Conservation (phyloP, 169 alveolate species). For the Plasmodium adleri region DNA sequence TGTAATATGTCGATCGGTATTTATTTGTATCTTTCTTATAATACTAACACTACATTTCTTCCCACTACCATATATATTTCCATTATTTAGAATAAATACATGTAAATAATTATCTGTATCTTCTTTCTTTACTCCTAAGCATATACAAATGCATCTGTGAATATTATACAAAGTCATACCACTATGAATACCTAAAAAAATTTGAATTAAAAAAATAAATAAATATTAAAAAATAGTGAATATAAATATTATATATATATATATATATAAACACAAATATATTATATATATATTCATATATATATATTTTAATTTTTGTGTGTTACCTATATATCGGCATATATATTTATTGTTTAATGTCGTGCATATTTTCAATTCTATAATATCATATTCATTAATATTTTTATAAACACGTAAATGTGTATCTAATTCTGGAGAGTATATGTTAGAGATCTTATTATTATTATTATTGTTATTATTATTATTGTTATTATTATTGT, state of each 20-base stretch:
- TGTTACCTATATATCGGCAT: conserved; percentile 73
- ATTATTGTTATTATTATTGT: conserved; percentile 9
- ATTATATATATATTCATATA: conserved; percentile 48
- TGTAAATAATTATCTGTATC: conserved; percentile 70
- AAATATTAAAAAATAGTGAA: conserved; percentile 2
- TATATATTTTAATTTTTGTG: not conserved
- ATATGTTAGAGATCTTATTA: not conserved
- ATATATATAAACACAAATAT: conserved; percentile 45
- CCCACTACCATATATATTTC: conserved; percentile 73
- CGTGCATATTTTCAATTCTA: conserved; percentile 72
- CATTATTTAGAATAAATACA: conserved; percentile 66
- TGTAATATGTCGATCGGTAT: conserved; percentile 67
- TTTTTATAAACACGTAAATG: conserved; percentile 73
- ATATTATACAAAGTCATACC: conserved; percentile 74
- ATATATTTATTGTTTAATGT: conserved; percentile 69
- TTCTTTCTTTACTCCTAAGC: conserved; percentile 68
- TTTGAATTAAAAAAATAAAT: not conserved
- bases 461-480: not conserved
- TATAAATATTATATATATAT: conserved; percentile 42
- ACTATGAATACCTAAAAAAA: conserved; percentile 64
- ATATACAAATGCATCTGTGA: conserved; percentile 68
- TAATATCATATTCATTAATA: conserved; percentile 73
- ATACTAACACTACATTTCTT: conserved; percentile 75
- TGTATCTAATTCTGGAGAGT: conserved; percentile 21
- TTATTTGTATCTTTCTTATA: conserved; percentile 72